Base-by-base conservation (phyloP, 306 rosid species). In the Datisca glomerata region DNA sequence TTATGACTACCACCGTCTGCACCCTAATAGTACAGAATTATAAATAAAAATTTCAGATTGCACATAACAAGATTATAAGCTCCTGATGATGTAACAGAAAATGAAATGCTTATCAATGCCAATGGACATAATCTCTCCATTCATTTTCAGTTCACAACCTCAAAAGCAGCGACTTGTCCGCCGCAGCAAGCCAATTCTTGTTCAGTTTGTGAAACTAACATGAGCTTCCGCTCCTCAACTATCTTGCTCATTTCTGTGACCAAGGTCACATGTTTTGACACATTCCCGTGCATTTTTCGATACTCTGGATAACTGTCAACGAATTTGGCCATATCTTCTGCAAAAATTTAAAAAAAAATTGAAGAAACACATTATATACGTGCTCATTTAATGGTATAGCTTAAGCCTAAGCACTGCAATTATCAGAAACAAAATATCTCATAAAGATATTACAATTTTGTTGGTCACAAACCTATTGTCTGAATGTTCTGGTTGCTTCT, bases 151-250 rank as follows among this genome's bases (percentile, higher is more conserved):
- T n/a, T n/a, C n/a, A n/a, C 12, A 18, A 89, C 98, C 98, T 89
- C 98, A 72, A 89, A 80, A 68, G 94, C 94, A 61, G 94, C 92
- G 60, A 70, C 81, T 60, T 89, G 93, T 56, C 96, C 93, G 47
- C 92, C 98, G 62, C 70, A 84, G 74, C 98, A 89, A 68, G 98
- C 94, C 81, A 84, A 73, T 52, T 84, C 93, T 58, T 89, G 94
- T 60, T 84, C 98, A 53, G 73, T 78, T 77, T 89, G 81, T 34
- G 98, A 89, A 61, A 84, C 92, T 56, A 45, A 24, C 98, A 84
- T 89, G 53, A 89, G 86, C 51, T 89, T 89, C 18, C 92, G 70
- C 74, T 80, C 81, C 59, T 75, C 80, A 47, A 79, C 81, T 43
- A 75, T 68, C 65, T 63, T 84, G 67, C 98, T 89, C 98, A 84